Conservation (phyloP, 1,284 basidiomycete species). For the Paramarasmius palmivorus region DNA sequence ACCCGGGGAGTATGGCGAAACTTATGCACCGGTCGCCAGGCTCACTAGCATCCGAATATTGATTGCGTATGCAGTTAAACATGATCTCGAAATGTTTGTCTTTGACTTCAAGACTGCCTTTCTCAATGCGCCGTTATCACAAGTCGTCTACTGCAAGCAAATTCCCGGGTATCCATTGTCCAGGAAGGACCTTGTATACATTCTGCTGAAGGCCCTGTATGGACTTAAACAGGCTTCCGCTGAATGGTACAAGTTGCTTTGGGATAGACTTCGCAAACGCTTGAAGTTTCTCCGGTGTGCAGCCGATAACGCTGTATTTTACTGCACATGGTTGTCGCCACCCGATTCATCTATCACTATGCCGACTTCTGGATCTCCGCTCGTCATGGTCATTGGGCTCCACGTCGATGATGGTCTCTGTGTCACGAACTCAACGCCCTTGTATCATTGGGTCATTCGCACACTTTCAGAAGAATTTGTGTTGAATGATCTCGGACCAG, state of each 20-base stretch:
- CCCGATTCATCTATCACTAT: conserved; percentile 13
- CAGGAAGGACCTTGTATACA: conserved; percentile 4
- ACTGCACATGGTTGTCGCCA: conserved; percentile 6
- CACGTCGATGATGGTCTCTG: background rate
- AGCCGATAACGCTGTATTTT: conserved; percentile 17
- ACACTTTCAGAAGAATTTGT: too few relatives aligned
- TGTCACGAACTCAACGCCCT: too few relatives aligned
- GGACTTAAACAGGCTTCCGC: conserved; percentile 32
- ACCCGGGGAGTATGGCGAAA: conserved; percentile 16
- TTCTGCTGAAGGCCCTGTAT: conserved; percentile 21
- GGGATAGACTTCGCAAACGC: too few relatives aligned
- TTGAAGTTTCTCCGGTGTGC: conserved; percentile 14
- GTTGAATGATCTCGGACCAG: too few relatives aligned
- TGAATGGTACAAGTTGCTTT: conserved; percentile 26
- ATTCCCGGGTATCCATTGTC: conserved; percentile 24
- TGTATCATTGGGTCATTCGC: too few relatives aligned
- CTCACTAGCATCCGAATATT: conserved; percentile 14
- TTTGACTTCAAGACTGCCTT: conserved; percentile 33
- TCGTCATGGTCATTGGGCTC: background rate
- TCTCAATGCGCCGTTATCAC: conserved; percentile 27
- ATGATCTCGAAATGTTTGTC: conserved; percentile 11
- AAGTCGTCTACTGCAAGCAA: conserved; percentile 30
- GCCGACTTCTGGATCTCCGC: background rate
- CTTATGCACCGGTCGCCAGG: conserved; percentile 16
- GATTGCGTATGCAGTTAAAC: conserved; percentile 3